Evolutionary conservation across 805 yeast genomes (phyloP).

Genomic region (Ascoidea asiatica): DNA sequence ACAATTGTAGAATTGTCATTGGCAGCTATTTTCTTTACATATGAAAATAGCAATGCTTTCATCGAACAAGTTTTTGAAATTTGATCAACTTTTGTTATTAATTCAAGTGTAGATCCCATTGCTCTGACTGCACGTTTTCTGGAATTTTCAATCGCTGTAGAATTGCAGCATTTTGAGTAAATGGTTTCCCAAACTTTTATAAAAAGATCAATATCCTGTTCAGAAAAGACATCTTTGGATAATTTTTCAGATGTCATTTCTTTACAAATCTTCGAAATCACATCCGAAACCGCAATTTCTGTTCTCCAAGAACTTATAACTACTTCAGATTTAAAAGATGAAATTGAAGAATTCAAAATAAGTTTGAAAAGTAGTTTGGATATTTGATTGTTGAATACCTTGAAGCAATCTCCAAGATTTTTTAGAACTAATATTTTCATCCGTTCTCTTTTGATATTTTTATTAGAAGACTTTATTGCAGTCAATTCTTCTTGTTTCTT

Average conservation of each 20-base stretch:
- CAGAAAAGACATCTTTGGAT: conserved; percentile 3
- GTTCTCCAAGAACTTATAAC: conserved; percentile 47
- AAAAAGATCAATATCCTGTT: conserved; percentile 6
- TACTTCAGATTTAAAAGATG: conserved; percentile 16
- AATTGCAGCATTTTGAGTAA: conserved; percentile 19
- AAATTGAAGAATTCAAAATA: conserved; percentile 15
- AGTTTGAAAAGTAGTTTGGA: conserved; percentile 15
- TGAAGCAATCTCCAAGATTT: conserved; percentile 23
- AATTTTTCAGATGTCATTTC: conserved; percentile 3
- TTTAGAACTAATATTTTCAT: conserved; percentile 24
- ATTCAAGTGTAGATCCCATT: conserved; percentile 19
- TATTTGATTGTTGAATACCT: conserved; percentile 11
- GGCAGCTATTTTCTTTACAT: conserved; percentile 13
- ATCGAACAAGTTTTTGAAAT: conserved; percentile 12
- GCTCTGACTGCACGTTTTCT: conserved; percentile 33
- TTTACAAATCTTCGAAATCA: conserved; percentile 16
- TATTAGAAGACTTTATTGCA: conserved; percentile 24
- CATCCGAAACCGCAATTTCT: conserved; percentile 31
- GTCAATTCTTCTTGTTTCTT: conserved; percentile 16
- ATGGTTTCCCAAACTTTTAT: conserved; percentile 14
- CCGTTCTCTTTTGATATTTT: conserved; percentile 35
- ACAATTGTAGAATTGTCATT: conserved; percentile 37
- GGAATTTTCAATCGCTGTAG: conserved; percentile 42
- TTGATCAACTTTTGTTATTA: conserved; percentile 11
- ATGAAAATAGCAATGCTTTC: conserved; percentile 8